A percentile compares a stretch with the other conserved stretches of the same genome.
These are phyloP conservation scores for Mycena albidolilacea DNA, from an alignment of 768 basidiomycete species.

Conservation along the genomic window DNA sequence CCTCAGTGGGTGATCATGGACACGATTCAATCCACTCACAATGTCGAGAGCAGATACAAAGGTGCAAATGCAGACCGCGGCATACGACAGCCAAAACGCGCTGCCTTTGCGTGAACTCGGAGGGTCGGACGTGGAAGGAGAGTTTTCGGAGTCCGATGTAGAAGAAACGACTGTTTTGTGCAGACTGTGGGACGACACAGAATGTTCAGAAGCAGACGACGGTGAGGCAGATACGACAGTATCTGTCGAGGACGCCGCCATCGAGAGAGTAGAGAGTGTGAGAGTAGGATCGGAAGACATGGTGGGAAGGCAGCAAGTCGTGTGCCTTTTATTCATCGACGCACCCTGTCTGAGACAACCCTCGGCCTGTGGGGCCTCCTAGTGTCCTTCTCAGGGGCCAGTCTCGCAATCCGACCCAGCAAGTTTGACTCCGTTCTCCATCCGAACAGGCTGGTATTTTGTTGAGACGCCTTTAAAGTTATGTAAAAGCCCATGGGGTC, in stretches of 20 bases:
- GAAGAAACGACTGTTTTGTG: neutral
- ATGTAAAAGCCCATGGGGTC: too few species aligned
- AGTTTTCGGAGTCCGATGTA: neutral
- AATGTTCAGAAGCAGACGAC: too few species aligned
- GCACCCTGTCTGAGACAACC: neutral
- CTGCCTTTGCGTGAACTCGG: constrained; percentile 7
- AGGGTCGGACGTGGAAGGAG: neutral
- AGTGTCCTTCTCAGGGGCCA: too few species aligned
- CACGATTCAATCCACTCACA: neutral
- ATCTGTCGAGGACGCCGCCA: neutral
- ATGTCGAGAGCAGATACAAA: constrained; percentile 15
- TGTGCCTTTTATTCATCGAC: neutral
- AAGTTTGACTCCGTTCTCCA: too few species aligned
- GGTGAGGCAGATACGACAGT: neutral
- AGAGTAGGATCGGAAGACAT: neutral
- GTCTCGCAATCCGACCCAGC: too few species aligned
- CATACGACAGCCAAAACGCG: constrained; percentile 14
- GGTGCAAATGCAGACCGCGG: constrained; percentile 10
- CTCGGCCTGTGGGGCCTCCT: too few species aligned
- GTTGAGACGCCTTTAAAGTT: too few species aligned
- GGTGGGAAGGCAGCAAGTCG: neutral
- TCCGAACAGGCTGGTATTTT: too few species aligned
- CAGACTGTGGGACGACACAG: too few species aligned
- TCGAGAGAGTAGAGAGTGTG: neutral
- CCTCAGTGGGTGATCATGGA: neutral